phyloP scores from a whole-genome alignment of 768 basidiomycete species.

The Rhizopogon vesiculosus region DNA sequence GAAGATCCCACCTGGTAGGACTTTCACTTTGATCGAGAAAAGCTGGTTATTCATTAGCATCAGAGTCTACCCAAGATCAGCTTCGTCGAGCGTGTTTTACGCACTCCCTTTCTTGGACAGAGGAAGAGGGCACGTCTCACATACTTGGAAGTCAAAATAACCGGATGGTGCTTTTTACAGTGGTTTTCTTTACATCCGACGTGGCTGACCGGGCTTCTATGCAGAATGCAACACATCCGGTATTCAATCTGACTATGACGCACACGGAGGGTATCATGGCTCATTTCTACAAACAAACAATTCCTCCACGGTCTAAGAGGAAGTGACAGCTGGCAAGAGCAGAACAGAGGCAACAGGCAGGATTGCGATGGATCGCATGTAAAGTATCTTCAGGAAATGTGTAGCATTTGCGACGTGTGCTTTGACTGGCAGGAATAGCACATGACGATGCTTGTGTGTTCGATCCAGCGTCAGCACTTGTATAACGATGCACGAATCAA shows the following conservation, averaged over 20 bases:
- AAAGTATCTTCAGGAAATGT: background rate
- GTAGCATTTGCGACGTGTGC: background rate
- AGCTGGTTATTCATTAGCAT: background rate
- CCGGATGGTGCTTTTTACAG: slow-evolving; percentile 49
- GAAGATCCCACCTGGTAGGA: slow-evolving; percentile 22
- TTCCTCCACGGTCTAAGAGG: slow-evolving; percentile 31
- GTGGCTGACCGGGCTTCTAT: background rate
- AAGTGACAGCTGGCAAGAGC: background rate
- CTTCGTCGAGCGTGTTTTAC: slow-evolving; percentile 46
- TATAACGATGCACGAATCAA: too few relatives aligned
- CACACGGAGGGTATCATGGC: slow-evolving; percentile 64
- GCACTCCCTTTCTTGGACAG: slow-evolving; percentile 58
- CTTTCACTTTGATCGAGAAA: background rate
- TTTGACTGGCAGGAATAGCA: background rate
- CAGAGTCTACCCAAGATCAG: slow-evolving; percentile 18
- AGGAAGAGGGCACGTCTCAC: slow-evolving; percentile 55
- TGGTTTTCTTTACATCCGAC: background rate
- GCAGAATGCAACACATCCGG: slow-evolving; percentile 79
- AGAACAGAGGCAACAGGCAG: background rate
- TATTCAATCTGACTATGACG: slow-evolving; percentile 72
- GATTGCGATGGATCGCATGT: background rate
- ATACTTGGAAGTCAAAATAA: slow-evolving; percentile 60
- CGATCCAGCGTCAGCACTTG: too few relatives aligned
- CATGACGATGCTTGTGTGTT: too few relatives aligned
- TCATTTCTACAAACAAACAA: slow-evolving; percentile 64